These are phyloP conservation scores for Phytophthora rubi DNA, from an alignment of 352 stramenopile genomes.

Conservation along the genomic window DNA sequence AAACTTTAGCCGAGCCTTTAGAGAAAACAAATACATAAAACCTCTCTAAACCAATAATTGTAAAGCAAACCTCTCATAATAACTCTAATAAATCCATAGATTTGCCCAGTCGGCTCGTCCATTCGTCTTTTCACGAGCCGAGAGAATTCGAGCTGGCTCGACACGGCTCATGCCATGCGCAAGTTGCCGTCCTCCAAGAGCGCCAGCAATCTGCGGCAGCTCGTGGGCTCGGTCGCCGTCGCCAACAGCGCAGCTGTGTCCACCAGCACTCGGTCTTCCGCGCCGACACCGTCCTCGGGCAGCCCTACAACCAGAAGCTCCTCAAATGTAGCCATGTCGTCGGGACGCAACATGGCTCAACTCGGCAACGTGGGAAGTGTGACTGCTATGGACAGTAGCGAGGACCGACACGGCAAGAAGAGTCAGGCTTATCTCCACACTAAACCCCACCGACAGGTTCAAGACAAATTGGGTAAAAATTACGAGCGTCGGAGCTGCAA, in stretches of 20 bases:
- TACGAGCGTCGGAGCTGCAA: constrained; percentile 51
- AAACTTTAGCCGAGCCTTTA: too few species aligned
- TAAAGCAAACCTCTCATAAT: too few species aligned
- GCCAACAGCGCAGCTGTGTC: not conserved
- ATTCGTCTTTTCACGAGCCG: not conserved
- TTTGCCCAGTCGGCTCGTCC: not conserved
- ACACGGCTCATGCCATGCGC: constrained; percentile 7
- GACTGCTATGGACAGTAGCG: not conserved
- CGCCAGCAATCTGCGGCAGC: constrained; percentile 19
- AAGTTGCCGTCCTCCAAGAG: constrained; percentile 21
- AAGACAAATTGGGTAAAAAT: constrained; percentile 37
- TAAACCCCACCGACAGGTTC: constrained; percentile 26
- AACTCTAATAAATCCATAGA: too few species aligned
- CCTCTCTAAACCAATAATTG: too few species aligned
- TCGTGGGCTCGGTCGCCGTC: constrained; percentile 8
- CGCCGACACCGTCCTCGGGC: not conserved
- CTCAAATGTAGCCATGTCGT: constrained; percentile 14
- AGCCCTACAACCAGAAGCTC: not conserved
- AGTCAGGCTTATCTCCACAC: constrained; percentile 54
- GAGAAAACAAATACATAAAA: too few species aligned
- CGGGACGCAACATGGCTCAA: not conserved
- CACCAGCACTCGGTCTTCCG: not conserved
- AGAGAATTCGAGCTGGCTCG: not conserved
- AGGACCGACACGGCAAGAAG: constrained; percentile 34
- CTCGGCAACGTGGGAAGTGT: not conserved